phyloP scores from a whole-genome alignment of 805 yeast genomes.

The Schizosaccharomyces cryophilus region DNA sequence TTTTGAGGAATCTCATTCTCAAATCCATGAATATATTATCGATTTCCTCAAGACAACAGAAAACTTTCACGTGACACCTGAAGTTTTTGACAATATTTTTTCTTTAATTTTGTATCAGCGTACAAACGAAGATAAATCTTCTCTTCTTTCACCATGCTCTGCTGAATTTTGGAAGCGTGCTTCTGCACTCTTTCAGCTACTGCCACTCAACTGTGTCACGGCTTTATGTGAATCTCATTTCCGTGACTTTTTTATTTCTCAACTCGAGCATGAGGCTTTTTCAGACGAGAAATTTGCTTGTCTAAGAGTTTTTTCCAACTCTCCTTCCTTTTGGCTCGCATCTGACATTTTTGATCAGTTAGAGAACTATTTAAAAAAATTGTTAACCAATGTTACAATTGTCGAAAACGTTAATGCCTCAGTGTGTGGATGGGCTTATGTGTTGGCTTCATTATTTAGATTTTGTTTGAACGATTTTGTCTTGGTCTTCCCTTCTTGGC shows the following conservation, averaged over 20 bases:
- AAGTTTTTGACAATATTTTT: not conserved
- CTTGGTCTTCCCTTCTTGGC: not conserved
- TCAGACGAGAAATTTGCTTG: not conserved
- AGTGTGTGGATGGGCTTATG: not conserved
- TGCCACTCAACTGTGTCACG: not conserved
- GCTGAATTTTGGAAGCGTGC: not conserved
- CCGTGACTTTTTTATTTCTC: not conserved
- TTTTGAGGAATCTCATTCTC: not conserved
- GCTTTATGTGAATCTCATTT: not conserved
- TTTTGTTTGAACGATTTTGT: not conserved
- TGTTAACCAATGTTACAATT: not conserved
- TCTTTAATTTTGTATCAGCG: not conserved
- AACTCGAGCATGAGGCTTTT: not conserved
- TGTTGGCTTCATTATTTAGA: not conserved
- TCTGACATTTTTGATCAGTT: not conserved
- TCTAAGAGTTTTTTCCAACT: not conserved
- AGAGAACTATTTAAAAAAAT: not conserved
- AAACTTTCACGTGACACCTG: not conserved
- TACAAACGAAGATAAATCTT: not conserved
- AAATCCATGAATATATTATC: not conserved
- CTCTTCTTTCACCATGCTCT: not conserved
- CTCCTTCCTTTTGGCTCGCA: not conserved
- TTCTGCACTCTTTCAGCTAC: not conserved
- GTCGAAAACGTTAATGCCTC: not conserved
- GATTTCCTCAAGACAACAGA: not conserved